phyloP scores from a whole-genome alignment of 768 basidiomycete genomes.

The Dacryopinax spathularia region DNA sequence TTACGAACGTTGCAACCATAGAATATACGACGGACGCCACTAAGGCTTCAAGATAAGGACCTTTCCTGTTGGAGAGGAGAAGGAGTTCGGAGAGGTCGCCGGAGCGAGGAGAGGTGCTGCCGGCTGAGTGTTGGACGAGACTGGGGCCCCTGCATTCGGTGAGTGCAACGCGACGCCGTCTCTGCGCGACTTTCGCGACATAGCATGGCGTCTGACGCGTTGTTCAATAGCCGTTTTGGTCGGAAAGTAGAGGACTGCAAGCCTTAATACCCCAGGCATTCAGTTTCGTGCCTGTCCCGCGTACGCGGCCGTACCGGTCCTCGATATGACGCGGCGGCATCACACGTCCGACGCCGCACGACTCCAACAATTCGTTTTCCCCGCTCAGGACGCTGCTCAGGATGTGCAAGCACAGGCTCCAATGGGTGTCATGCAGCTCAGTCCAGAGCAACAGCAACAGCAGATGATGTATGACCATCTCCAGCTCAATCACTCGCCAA shows the following conservation, averaged over 20 bases:
- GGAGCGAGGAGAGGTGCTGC: neutral
- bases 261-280: neutral
- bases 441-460: neutral
- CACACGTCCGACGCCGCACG: neutral
- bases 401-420: neutral
- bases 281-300: neutral
- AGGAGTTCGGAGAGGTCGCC: constrained; percentile 1
- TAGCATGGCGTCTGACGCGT: neutral
- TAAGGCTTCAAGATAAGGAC: neutral
- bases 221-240: neutral
- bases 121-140: neutral
- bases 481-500: neutral
- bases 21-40: neutral
- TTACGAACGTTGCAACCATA: neutral
- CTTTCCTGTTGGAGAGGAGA: constrained; percentile 1
- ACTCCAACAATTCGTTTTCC: neutral
- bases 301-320: neutral
- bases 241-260: neutral
- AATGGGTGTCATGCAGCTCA: neutral
- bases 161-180: neutral
- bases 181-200: neutral
- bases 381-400: neutral
- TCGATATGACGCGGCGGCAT: constrained; percentile 1
- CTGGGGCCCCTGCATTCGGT: neutral
- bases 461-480: neutral